phyloP scores from a whole-genome alignment of 306 rosid genomes.

The Hippophae tibetana region DNA sequence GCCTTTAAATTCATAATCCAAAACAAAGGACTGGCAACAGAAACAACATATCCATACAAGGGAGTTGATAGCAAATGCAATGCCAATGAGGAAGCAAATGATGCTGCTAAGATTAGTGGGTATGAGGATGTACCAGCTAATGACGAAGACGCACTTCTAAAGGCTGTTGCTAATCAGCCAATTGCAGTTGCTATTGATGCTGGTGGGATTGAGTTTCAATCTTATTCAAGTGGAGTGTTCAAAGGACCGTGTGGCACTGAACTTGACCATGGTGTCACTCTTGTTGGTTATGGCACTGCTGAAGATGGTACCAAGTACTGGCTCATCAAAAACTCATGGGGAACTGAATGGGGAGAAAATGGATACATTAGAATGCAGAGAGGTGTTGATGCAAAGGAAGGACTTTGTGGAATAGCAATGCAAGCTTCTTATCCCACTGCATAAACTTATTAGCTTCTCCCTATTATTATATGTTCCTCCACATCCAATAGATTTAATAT shows the following conservation, averaged over 20 bases:
- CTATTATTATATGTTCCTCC: too few species aligned
- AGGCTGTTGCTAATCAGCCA: conserved; percentile 27
- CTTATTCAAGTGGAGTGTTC: conserved; percentile 28
- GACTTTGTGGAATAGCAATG: too few species aligned
- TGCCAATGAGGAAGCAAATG: conserved; percentile 4
- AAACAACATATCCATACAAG: conserved; percentile 22
- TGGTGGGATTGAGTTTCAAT: conserved; percentile 26
- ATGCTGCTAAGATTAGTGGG: conserved; percentile 19
- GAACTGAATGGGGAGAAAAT: neutral
- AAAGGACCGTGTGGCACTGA: conserved; percentile 29
- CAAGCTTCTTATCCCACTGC: too few species aligned
- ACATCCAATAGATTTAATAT: too few species aligned
- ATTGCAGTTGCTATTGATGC: conserved; percentile 35
- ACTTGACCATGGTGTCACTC: conserved; percentile 34
- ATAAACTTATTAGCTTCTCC: too few species aligned
- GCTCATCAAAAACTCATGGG: conserved; percentile 39
- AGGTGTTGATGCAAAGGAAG: too few species aligned
- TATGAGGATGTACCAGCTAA: conserved; percentile 29
- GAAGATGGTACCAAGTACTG: conserved; percentile 31
- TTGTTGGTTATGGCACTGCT: conserved; percentile 27
- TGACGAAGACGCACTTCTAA: conserved; percentile 20
- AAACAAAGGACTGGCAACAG: conserved; percentile 27
- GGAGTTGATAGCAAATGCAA: conserved; percentile 25
- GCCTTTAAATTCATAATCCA: conserved; percentile 34
- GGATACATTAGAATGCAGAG: too few species aligned